Evolutionary conservation across 2,329 filamentous ascomycete species (phyloP).

Genomic region (Penicillium paneum): DNA sequence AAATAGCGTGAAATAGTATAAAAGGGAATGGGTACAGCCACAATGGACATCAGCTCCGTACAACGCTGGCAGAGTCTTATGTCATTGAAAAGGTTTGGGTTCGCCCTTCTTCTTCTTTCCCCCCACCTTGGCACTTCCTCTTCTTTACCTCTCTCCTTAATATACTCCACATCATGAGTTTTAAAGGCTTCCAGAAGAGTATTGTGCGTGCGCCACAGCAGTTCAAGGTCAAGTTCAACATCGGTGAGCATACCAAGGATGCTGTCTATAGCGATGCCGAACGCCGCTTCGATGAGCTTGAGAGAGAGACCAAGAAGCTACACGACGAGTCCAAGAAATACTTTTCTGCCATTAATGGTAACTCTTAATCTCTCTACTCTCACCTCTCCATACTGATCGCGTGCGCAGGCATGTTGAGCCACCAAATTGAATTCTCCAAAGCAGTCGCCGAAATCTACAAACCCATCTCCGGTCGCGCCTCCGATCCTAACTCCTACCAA

Average conservation of each 20-base stretch:
- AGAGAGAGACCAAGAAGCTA: constrained; percentile 91
- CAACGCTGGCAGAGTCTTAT: constrained; percentile 19
- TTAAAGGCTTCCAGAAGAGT: constrained; percentile 93
- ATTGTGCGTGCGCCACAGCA: constrained; percentile 86
- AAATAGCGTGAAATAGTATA: neutral
- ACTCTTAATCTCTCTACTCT: constrained; percentile 5
- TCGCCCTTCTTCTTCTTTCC: neutral
- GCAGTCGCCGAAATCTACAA: constrained; percentile 97
- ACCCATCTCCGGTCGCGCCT: constrained; percentile 92
- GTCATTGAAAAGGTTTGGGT: constrained; percentile 23
- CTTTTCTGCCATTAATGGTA: constrained; percentile 91
- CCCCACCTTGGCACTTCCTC: constrained; percentile 11
- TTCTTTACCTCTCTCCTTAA: constrained; percentile 7
- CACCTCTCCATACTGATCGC: constrained; percentile 2
- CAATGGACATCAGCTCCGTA: constrained; percentile 7
- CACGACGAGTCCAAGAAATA: constrained; percentile 98
- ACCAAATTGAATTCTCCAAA: constrained; percentile 98
- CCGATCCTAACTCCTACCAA: constrained; percentile 80
- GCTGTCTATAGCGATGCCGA: constrained; percentile 92
- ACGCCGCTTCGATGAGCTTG: constrained; percentile 87
- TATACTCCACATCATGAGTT: constrained; percentile 67
- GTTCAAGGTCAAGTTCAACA: constrained; percentile 87
- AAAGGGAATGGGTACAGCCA: constrained; percentile 5
- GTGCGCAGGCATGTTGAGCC: constrained; percentile 73
- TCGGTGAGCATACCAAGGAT: constrained; percentile 94